Evolutionary conservation across 805 yeast genomes (phyloP), one percentile per base, ranked within the genome.

Genomic region (Hanseniaspora vineae): DNA sequence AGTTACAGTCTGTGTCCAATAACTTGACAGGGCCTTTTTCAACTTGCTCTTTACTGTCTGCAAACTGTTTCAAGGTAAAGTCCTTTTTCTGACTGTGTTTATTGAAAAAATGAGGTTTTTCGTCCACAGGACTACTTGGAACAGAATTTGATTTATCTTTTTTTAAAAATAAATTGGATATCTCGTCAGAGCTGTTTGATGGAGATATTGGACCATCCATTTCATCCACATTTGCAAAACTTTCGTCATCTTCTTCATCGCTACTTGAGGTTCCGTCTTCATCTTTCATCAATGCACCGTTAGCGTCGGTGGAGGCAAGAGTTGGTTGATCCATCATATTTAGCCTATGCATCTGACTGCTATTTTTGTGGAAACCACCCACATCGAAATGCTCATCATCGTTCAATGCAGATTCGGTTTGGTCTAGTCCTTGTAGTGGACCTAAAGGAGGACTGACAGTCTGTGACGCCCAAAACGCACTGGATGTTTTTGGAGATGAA

Each of bases 171-270:
- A 37, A n/a, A 15, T 10, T 14, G 17, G 40, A 14, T n/a, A 37
- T 37, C n/a, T 37, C 40, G 40, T 37, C 40, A n/a, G 17, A 15
- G 32, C 52, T 51, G 12, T 49, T 44, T 8, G 50, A 46, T 23
- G 57, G 57, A 1, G 59, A 53, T 14, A 62, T 57, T 2, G 64
- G 66, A 1, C 66, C 66, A 46, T 64, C 68, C 4, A 64, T 59
- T 48, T 64, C 68, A 48, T 64, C 68, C 1, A 64, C 67, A 50
- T 64, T 63, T 2, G 61, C 57, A 50, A 63, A 64, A 0, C 57
- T 61, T 23, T 61, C 49, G 4, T 46, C 48, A n/a, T 42, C 50
- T n/a, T 46, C 50, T 8, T 54, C 54, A 14, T 52, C 49, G 11
- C 44, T 50, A 31, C 51, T 50, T 13, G 44, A 37, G 18, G 44